Conservation (phyloP, 75 land plant species). For the Isoetes taiwanensis region DNA sequence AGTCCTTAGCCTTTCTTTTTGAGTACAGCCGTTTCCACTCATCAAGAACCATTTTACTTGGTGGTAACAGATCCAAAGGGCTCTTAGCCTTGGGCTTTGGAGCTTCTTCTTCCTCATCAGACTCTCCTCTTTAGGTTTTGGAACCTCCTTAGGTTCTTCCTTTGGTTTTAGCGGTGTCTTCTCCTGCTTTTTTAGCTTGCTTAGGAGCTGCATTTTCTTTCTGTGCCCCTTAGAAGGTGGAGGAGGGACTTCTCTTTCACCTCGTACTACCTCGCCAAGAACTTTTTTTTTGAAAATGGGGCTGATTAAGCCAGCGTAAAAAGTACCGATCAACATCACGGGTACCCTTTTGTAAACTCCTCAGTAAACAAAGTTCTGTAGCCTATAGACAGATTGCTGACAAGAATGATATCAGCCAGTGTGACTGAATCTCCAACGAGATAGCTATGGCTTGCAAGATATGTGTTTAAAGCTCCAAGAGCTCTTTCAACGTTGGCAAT, state of each 20-base stretch:
- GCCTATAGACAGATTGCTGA: constrained; percentile 47
- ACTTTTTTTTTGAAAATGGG: constrained; percentile 59
- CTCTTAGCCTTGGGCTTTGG: constrained; percentile 90
- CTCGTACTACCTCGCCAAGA: constrained; percentile 57
- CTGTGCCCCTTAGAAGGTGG: constrained; percentile 26
- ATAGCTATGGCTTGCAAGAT: constrained; percentile 57
- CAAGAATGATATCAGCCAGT: constrained; percentile 68
- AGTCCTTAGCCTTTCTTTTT: constrained; percentile 79
- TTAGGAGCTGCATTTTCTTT: too few relatives aligned
- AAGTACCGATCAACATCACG: constrained; percentile 89
- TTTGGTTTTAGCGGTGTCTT: constrained; percentile 38
- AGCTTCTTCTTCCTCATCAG: constrained; percentile 60
- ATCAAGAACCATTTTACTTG: constrained; percentile 86
- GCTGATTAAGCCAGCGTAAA: constrained; percentile 81
- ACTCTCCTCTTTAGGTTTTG: too few relatives aligned
- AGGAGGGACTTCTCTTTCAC: constrained; percentile 38
- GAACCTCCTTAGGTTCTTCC: too few relatives aligned
- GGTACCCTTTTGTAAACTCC: constrained; percentile 59
- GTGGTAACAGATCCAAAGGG: constrained; percentile 77
- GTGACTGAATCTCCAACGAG: constrained; percentile 75
- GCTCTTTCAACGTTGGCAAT: constrained; percentile 44
- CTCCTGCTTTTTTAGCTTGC: constrained; percentile 22
- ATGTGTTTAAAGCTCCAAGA: constrained; percentile 37
- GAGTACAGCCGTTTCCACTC: constrained; percentile 98
- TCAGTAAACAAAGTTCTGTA: constrained; percentile 37